A percentile compares a stretch with the other conserved stretches of the same genome.
Conservation (phyloP, 2,329 filamentous ascomycete species). For the Fusarium longipes region DNA sequence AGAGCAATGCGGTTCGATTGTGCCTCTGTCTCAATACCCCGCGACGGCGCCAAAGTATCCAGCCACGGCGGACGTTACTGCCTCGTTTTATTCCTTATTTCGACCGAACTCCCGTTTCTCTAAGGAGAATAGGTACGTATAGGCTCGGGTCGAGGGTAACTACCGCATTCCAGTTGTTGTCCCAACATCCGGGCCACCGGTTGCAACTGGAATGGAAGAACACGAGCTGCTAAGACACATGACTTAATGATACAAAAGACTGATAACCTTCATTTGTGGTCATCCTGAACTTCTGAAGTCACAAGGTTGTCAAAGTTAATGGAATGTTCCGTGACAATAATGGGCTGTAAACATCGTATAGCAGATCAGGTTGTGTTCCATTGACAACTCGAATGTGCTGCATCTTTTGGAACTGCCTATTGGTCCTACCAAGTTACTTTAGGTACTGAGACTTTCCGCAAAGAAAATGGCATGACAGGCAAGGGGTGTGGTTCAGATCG, state of each 20-base stretch:
- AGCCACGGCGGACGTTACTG: slow-evolving; percentile 8
- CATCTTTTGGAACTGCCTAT: no score
- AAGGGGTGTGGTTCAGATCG: no score
- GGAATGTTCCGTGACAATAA: background rate
- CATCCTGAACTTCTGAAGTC: background rate
- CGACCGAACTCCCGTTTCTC: background rate
- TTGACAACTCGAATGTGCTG: no score
- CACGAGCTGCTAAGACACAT: background rate
- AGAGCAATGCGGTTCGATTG: background rate
- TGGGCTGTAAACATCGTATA: background rate
- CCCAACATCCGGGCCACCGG: background rate
- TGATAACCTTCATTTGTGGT: background rate
- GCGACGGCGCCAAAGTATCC: slow-evolving; percentile 3
- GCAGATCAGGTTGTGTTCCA: no score
- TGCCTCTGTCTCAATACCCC: background rate
- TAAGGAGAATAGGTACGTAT: background rate
- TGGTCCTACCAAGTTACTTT: no score
- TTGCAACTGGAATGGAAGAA: background rate
- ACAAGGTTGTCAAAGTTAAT: background rate
- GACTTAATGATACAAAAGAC: background rate
- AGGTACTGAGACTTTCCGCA: no score
- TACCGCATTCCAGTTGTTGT: slow-evolving; percentile 5
- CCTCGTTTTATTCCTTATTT: background rate
- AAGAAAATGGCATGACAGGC: no score
- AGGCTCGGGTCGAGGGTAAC: no score